These are phyloP conservation scores for Orobanche coerulescens DNA, from an alignment of 257 asterid genomes.

Conservation along the genomic window DNA sequence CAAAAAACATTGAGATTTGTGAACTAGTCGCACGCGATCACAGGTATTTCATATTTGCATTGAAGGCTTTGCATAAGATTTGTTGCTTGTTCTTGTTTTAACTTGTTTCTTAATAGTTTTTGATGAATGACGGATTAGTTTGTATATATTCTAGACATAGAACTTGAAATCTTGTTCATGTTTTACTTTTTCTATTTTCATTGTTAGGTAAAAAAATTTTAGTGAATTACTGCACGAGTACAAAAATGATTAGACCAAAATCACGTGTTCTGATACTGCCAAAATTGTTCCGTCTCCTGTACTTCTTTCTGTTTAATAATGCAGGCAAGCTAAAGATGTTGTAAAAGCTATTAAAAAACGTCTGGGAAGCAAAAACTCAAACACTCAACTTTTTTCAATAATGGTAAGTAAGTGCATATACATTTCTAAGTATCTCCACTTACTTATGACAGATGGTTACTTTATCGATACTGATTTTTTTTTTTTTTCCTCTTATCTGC, in stretches of 20 bases:
- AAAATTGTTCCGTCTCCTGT: not conserved
- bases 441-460: not conserved
- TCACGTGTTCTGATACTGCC: conserved; percentile 2
- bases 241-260: not conserved
- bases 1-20: conserved; percentile 81
- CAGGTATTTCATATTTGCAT: conserved; percentile 34
- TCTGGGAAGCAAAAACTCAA: conserved; percentile 60
- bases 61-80: not conserved
- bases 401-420: conserved; percentile 59
- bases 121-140: not conserved
- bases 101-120: too few relatives aligned
- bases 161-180: not conserved
- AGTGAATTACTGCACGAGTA: not conserved
- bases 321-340: conserved; percentile 81
- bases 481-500: too few relatives aligned
- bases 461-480: not conserved
- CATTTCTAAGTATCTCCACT: conserved; percentile 7
- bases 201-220: too few relatives aligned
- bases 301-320: conserved; percentile 3
- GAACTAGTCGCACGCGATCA: conserved; percentile 79
- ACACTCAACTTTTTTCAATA: conserved; percentile 61
- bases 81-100: not conserved
- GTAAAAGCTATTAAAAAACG: conserved; percentile 85
- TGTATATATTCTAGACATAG: not conserved
- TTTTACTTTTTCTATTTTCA: too few relatives aligned